These are phyloP conservation scores for Salix suchowensis DNA, from an alignment of 345 rosid genomes.

Conservation along the genomic window DNA sequence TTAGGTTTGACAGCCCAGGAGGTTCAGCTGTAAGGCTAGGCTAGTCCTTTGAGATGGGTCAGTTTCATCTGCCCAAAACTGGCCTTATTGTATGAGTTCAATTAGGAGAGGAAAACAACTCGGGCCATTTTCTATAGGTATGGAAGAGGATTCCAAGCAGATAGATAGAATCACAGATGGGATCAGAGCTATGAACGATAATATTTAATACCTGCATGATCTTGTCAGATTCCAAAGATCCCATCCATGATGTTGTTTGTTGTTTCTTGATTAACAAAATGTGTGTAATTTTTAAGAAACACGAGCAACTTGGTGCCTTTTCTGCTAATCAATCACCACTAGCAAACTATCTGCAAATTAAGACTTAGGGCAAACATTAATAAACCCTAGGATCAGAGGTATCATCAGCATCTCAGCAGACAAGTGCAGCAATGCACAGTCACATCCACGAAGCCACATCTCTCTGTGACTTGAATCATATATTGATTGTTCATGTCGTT, in stretches of 20 bases:
- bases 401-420: not conserved
- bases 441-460: constrained; percentile 30
- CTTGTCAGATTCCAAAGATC: not conserved
- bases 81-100: not conserved
- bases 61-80: not conserved
- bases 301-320: not conserved
- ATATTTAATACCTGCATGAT: not conserved
- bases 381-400: not conserved
- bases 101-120: not conserved
- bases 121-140: not conserved
- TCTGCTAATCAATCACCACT: too few relatives aligned
- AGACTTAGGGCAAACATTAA: not conserved
- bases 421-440: constrained; percentile 19
- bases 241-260: not conserved
- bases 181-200: not conserved
- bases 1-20: not conserved
- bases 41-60: not conserved
- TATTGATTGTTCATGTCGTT: constrained; percentile 1
- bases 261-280: not conserved
- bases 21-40: not conserved
- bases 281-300: not conserved
- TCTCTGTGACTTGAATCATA: not conserved
- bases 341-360: not conserved
- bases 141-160: not conserved
- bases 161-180: not conserved